Percentiles rank a stretch among this genome's conserved stretches.
Conservation (phyloP, 306 rosid species). For the Citrullus mucosospermus region DNA sequence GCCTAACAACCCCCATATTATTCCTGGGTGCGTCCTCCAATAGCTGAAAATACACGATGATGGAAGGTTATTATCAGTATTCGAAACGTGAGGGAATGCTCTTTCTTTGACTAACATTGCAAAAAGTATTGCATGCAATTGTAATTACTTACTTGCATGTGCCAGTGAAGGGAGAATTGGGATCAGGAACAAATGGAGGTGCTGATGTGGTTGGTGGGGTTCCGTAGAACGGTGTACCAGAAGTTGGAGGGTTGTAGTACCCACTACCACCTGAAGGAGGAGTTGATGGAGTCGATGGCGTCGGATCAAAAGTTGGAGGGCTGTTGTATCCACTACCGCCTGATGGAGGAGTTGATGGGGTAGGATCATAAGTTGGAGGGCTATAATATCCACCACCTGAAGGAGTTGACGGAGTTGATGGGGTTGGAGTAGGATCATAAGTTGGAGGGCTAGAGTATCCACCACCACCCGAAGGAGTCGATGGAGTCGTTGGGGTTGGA, state of each 20-base stretch:
- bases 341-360: constrained; percentile 29
- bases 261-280: constrained; percentile 25
- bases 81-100: not conserved
- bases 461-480: not conserved
- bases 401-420: constrained; percentile 12
- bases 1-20: constrained; percentile 76
- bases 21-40: constrained; percentile 72
- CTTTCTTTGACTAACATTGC: not conserved
- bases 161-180: constrained; percentile 64
- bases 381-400: constrained; percentile 30
- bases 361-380: constrained; percentile 27
- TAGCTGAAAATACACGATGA: constrained; percentile 31
- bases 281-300: constrained; percentile 10
- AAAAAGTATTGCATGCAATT: not conserved
- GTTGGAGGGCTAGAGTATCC: not conserved
- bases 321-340: constrained; percentile 26
- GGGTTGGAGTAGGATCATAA: constrained; percentile 2
- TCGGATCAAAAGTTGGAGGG: constrained; percentile 27
- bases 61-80: not conserved
- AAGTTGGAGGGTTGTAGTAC: not conserved
- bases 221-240: constrained; percentile 18
- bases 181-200: constrained; percentile 55
- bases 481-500: not conserved
- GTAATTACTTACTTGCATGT: constrained; percentile 69
- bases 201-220: constrained; percentile 56